Percentiles rank a stretch among this genome's conserved stretches.
phyloP scores from a whole-genome alignment of 75 land plant genomes.

The Picea sitchensis region DNA sequence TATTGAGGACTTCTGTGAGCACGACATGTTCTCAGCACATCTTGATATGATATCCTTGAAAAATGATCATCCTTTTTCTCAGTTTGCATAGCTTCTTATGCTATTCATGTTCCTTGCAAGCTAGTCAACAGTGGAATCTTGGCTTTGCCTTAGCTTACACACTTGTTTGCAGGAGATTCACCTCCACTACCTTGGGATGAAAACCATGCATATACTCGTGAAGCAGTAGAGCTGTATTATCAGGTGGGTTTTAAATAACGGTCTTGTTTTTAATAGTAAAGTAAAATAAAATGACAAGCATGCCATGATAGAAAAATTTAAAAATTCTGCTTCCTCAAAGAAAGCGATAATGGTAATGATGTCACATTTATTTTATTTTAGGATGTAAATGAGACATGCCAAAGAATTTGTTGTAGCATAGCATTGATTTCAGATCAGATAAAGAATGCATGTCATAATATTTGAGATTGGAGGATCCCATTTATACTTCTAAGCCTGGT shows the following conservation, averaged over 20 bases:
- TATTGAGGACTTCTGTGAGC: slow-evolving; percentile 92
- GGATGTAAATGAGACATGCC: neutral
- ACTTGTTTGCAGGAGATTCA: slow-evolving; percentile 79
- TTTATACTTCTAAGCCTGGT: no score
- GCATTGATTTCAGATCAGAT: neutral
- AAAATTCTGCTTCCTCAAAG: neutral
- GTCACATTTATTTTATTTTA: neutral
- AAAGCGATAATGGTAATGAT: neutral
- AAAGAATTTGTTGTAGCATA: neutral
- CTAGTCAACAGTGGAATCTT: slow-evolving; percentile 6
- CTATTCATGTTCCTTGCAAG: neutral
- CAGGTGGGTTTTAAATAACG: slow-evolving; percentile 44
- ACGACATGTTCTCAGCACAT: slow-evolving; percentile 72
- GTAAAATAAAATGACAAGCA: neutral
- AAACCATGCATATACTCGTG: slow-evolving; percentile 64
- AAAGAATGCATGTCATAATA: no score
- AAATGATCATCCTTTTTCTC: neutral
- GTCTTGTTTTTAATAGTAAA: neutral
- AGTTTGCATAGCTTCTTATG: slow-evolving; percentile 2
- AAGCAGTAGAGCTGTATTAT: slow-evolving; percentile 75
- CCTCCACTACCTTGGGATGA: slow-evolving; percentile 79
- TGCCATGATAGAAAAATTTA: slow-evolving; percentile 5
- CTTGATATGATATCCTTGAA: slow-evolving; percentile 89
- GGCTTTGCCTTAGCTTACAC: slow-evolving; percentile 36
- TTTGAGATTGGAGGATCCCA: no score